Base-by-base conservation (phyloP, 306 rosid species). In the Lathyrus sativus region DNA sequence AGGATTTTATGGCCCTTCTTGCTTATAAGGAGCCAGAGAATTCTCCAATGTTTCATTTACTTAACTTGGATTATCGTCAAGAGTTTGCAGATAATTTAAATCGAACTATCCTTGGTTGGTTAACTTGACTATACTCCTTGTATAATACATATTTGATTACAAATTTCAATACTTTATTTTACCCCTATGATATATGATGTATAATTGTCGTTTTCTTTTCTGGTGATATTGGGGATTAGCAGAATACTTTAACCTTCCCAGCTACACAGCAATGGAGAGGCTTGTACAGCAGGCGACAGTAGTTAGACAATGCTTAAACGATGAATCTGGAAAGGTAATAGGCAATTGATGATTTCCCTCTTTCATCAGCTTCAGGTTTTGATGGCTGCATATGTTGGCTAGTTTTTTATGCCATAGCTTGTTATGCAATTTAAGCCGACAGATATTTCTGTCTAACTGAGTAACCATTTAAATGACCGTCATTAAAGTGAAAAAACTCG, bases 11-110 rank as follows among this genome's bases (percentile, higher is more conserved):
- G 82, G 89, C 96, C 53, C 86, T 93, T 80, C 91, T 93, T 74
- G 97, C 99, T 35, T 93, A 86, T 55, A 83, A 88, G 70, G 99
- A 93, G 44, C 97, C 90, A n/a, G 97, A 93, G 62, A 88, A 85
- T 60, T 81, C 96, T 65, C 99, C 99, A 33, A 78, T 85, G 96
- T 86, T 93, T 87, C 85, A 82, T 87, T 79, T 88, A 76, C 97
- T 93, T 71, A 79, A 96, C 83, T 51, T 74, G 66, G 97, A 84
- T 9, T 59, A 85, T 39, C 84, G 95, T 67, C 91, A 89, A 75
- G 73, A 83, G 71, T 86, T 91, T 69, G 90, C 96, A 62, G 96
- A 89, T 58, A 74, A 69, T 69, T 80, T 91, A 65, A 89, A 89
- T 76, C 84, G 80, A 72, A 88, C 86, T 38, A 82, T 89, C 82